phyloP scores from a whole-genome alignment of 495 filamentous ascomycete species.

The Penicillium angulare region DNA sequence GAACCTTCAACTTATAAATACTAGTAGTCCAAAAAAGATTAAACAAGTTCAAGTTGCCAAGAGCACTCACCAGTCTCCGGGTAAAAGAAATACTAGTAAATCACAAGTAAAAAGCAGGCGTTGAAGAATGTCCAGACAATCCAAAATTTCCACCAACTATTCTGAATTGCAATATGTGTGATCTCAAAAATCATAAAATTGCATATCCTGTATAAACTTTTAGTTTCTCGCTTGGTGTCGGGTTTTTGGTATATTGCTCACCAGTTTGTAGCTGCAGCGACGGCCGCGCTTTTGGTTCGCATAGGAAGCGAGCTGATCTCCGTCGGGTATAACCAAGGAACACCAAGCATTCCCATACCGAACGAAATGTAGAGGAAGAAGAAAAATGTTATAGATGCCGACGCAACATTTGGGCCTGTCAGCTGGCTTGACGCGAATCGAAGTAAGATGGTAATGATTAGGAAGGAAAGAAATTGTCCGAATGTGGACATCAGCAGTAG shows the following conservation, averaged over 20 bases:
- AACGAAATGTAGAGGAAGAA: slow-evolving; percentile 50
- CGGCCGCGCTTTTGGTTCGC: slow-evolving; percentile 53
- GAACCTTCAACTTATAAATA: too few relatives aligned
- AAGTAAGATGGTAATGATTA: slow-evolving; percentile 54
- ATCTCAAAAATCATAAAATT: not conserved
- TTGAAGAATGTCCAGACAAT: not conserved
- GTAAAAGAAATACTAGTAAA: not conserved
- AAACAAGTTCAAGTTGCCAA: not conserved
- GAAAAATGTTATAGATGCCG: slow-evolving; percentile 49
- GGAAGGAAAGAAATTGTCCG: slow-evolving; percentile 46
- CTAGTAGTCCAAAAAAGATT: too few relatives aligned
- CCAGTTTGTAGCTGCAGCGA: slow-evolving; percentile 13
- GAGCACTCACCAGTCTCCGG: not conserved
- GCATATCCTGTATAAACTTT: not conserved
- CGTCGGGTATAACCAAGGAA: slow-evolving; percentile 58
- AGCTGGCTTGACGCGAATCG: slow-evolving; percentile 16
- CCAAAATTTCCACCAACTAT: not conserved
- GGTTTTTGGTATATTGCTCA: not conserved
- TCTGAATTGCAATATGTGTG: not conserved
- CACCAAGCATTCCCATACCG: slow-evolving; percentile 49
- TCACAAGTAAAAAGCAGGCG: not conserved
- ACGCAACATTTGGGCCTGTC: slow-evolving; percentile 23
- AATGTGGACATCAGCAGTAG: slow-evolving; percentile 45
- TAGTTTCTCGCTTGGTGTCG: not conserved
- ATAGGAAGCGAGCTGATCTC: slow-evolving; percentile 57